Evolutionary conservation across 805 yeast genomes (phyloP).

Genomic region (Myxozyma kluyveri): DNA sequence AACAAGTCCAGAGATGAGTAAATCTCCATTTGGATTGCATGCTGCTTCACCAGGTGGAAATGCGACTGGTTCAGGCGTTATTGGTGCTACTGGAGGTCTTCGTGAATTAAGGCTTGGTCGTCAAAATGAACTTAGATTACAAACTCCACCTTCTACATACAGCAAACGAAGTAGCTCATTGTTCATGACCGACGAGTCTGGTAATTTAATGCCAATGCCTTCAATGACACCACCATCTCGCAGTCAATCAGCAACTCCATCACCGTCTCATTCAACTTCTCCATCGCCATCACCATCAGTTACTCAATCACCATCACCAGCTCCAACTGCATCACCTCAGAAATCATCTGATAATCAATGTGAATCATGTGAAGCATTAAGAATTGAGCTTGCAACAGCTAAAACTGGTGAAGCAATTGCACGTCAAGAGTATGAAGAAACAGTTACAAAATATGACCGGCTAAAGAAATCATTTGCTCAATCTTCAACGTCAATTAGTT

Average conservation of each 20-base stretch:
- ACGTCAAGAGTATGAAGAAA: constrained; percentile 35
- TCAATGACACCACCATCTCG: background rate
- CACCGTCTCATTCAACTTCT: background rate
- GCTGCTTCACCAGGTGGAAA: background rate
- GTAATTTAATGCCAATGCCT: background rate
- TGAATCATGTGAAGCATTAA: constrained; percentile 33
- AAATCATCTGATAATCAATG: too few species aligned
- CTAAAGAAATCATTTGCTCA: constrained; percentile 7
- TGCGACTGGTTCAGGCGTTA: background rate
- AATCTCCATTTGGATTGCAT: background rate
- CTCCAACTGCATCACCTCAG: background rate
- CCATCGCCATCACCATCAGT: background rate
- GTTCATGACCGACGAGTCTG: constrained; percentile 14
- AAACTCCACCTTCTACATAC: constrained; percentile 3
- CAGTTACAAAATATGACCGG: constrained; percentile 29
- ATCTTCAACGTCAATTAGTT: too few species aligned
- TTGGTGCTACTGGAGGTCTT: constrained; percentile 7
- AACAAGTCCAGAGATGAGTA: background rate
- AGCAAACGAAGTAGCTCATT: constrained; percentile 26
- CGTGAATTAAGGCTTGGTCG: constrained; percentile 27
- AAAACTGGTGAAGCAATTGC: constrained; percentile 36
- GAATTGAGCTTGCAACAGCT: constrained; percentile 35
- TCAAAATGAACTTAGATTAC: constrained; percentile 16
- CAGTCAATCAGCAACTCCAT: background rate
- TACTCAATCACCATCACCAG: background rate